Conservation (phyloP, 2,329 filamentous ascomycete genomes). For the Fusarium sp. region DNA sequence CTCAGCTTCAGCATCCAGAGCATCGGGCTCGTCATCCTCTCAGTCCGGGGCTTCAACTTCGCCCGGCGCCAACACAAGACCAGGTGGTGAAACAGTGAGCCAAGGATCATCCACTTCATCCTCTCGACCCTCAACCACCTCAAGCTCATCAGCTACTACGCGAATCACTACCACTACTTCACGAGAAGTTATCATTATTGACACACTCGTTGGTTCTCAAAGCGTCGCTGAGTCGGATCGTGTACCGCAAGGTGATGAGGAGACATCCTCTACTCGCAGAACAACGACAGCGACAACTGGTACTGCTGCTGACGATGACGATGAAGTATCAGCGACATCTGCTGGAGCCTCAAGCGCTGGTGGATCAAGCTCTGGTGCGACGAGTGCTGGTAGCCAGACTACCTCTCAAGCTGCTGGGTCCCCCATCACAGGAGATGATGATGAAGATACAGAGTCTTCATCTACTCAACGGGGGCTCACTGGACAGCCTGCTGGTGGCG, state of each 20-base stretch:
- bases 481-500: slow-evolving; percentile 2
- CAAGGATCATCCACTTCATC: not conserved
- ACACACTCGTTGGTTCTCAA: slow-evolving; percentile 6
- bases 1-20: accelerated
- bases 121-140: accelerated
- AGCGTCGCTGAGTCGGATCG: slow-evolving; percentile 12
- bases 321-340: not conserved
- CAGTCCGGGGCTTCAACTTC: not conserved
- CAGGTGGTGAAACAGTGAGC: not conserved
- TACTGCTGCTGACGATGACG: accelerated
- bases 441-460: not conserved
- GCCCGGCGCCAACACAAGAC: not conserved
- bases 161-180: not conserved
- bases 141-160: not conserved
- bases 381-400: not conserved
- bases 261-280: not conserved
- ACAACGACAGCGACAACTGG: not conserved
- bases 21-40: not conserved
- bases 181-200: not conserved
- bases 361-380: not conserved
- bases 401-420: not conserved
- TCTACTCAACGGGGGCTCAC: not conserved
- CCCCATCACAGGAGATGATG: not conserved
- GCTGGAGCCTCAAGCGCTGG: not conserved
- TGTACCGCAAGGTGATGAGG: not conserved